Percentiles rank a stretch among this genome's conserved stretches.
These are phyloP conservation scores for Trichoderma koningii DNA, from an alignment of 2,329 filamentous ascomycete species.

Conservation along the genomic window DNA sequence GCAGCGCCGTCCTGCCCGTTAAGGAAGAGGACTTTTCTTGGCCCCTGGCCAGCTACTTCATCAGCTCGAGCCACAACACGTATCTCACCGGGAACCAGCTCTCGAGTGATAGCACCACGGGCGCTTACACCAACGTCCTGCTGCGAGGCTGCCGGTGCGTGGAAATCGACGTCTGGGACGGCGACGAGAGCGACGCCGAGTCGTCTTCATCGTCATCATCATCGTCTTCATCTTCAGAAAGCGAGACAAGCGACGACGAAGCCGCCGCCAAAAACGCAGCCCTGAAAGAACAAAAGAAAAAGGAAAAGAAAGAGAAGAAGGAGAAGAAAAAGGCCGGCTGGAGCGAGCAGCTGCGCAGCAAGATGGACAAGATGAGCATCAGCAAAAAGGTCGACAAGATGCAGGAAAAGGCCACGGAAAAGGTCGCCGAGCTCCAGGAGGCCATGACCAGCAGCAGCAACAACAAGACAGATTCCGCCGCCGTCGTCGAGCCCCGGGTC, in stretches of 20 bases:
- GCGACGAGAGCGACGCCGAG: slow-evolving; percentile 70
- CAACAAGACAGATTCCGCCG: slow-evolving; percentile 32
- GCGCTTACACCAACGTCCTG: slow-evolving; percentile 82
- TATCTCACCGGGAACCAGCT: slow-evolving; percentile 90
- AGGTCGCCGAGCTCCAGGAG: slow-evolving; percentile 19
- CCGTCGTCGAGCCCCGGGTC: slow-evolving; percentile 69
- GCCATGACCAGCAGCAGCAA: slow-evolving; percentile 26
- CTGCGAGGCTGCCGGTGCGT: slow-evolving; percentile 86
- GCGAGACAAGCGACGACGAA: slow-evolving; percentile 54
- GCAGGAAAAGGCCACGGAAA: slow-evolving; percentile 31
- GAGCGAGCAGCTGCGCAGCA: slow-evolving; percentile 64
- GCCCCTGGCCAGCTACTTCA: slow-evolving; percentile 87
- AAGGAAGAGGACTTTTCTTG: slow-evolving; percentile 61
- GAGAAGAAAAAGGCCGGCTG: slow-evolving; percentile 51
- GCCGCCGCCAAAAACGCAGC: slow-evolving; percentile 20
- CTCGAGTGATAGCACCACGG: slow-evolving; percentile 80
- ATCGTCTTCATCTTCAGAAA: slow-evolving; percentile 51
- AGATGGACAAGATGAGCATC: slow-evolving; percentile 53
- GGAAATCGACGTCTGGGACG: slow-evolving; percentile 95
- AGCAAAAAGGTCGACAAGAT: slow-evolving; percentile 45
- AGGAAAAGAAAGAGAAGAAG: slow-evolving; percentile 51
- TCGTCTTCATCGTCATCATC: too few species aligned
- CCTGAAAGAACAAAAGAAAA: slow-evolving; percentile 35
- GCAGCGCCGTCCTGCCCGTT: slow-evolving; percentile 47
- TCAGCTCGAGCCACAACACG: slow-evolving; percentile 94